Evolutionary conservation across 2,329 filamentous ascomycete species (phyloP).

Genomic region (Ophiostoma ulmi): DNA sequence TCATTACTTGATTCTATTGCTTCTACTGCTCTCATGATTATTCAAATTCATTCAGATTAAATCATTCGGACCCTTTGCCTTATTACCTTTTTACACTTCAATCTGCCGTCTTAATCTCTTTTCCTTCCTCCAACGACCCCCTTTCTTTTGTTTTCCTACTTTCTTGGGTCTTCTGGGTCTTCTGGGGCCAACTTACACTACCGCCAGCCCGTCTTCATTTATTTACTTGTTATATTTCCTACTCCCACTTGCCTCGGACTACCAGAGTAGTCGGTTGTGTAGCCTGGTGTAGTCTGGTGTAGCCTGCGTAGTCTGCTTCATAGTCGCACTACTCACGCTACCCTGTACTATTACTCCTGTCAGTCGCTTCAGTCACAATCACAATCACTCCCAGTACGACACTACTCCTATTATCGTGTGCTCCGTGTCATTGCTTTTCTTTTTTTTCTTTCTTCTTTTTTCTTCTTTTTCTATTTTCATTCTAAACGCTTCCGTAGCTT

Average conservation of each 20-base stretch:
- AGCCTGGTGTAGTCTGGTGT: too few species aligned
- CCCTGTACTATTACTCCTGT: too few species aligned
- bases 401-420: too few species aligned
- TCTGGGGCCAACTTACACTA: too few species aligned
- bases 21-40: too few species aligned
- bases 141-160: background rate
- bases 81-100: background rate
- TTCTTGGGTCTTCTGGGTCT: background rate
- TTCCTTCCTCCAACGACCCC: background rate
- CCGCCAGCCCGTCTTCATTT: background rate
- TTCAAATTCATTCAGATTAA: too few species aligned
- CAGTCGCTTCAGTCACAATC: too few species aligned
- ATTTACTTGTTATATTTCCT: background rate
- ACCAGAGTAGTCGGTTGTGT: background rate
- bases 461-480: background rate
- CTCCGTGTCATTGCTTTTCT: too few species aligned
- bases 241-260: background rate
- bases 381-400: too few species aligned
- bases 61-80: background rate
- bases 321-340: too few species aligned
- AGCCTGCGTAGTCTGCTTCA: too few species aligned
- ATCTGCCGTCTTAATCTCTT: slow-evolving; percentile 4
- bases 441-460: background rate
- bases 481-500: background rate
- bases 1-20: background rate